Conservation (phyloP, 148 eudicot species). For the Polygonum aviculare region DNA sequence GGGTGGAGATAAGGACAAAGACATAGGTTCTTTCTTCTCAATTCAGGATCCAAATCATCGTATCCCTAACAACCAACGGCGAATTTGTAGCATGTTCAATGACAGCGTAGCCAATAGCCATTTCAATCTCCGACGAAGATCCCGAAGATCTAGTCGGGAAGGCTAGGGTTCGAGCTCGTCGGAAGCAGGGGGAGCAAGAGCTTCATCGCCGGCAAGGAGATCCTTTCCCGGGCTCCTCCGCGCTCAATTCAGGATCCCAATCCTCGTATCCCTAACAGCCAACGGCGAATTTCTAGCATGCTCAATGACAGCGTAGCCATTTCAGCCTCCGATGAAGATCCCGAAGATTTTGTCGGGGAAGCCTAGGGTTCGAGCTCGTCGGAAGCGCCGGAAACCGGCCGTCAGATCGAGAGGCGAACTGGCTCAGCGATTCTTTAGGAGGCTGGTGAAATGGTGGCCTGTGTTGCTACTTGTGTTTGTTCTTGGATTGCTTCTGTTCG, state of each 20-base stretch:
- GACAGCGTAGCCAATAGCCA: conserved; percentile 32
- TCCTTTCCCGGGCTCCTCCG: neutral
- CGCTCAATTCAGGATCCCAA: neutral
- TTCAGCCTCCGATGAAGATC: conserved; percentile 45
- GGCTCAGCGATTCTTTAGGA: conserved; percentile 16
- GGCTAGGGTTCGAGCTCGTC: conserved; percentile 26
- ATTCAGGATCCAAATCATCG: neutral
- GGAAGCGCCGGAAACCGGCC: conserved; percentile 43
- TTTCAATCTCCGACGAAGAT: conserved; percentile 50
- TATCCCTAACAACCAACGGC: neutral
- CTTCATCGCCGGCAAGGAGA: neutral
- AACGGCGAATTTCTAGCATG: conserved; percentile 15
- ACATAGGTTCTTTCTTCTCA: too few species aligned
- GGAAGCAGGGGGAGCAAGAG: conserved; percentile 22
- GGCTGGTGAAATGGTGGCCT: conserved; percentile 56
- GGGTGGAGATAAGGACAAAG: too few species aligned
- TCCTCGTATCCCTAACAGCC: neutral
- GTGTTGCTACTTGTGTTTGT: conserved; percentile 45
- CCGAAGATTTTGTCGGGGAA: conserved; percentile 34
- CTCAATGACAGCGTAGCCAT: conserved; percentile 37
- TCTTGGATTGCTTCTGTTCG: conserved; percentile 42
- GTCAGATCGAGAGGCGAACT: conserved; percentile 20
- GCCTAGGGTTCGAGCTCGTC: conserved; percentile 25
- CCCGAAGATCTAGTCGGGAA: conserved; percentile 34
- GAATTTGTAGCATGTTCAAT: conserved; percentile 21